phyloP scores from a whole-genome alignment of 176 grass and related monocot species.

The Zizania latifolia region DNA sequence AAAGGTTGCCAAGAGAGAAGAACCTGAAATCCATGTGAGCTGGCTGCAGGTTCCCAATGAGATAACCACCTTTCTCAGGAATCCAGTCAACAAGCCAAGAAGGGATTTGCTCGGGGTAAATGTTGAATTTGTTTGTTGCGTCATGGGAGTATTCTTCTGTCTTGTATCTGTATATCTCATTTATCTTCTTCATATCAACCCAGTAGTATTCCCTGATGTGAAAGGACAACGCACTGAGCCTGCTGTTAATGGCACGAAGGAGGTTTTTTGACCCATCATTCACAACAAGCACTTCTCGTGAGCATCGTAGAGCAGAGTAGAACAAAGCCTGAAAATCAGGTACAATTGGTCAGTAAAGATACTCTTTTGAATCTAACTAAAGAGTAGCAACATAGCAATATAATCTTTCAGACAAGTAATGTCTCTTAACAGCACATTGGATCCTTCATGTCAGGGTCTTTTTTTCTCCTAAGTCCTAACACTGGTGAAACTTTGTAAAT shows the following conservation, averaged over 20 bases:
- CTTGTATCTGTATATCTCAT: conserved; percentile 85
- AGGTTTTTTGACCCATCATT: conserved; percentile 56
- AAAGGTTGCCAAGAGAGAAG: conserved; percentile 78
- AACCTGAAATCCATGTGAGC: conserved; percentile 93
- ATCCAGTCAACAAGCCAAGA: conserved; percentile 83
- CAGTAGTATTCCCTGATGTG: conserved; percentile 83
- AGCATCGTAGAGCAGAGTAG: conserved; percentile 72
- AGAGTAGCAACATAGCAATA: background rate
- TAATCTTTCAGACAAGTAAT: background rate
- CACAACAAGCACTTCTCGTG: conserved; percentile 67
- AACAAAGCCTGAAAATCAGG: conserved; percentile 57
- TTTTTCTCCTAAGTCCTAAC: background rate
- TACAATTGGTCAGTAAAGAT: conserved; percentile 15
- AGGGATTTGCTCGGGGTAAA: conserved; percentile 84
- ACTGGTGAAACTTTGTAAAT: background rate
- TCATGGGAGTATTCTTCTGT: conserved; percentile 89
- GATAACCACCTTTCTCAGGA: conserved; percentile 76
- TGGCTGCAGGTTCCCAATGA: conserved; percentile 80
- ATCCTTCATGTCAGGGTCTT: background rate
- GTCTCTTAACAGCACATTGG: background rate
- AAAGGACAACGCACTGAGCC: conserved; percentile 78
- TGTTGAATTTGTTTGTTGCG: conserved; percentile 86
- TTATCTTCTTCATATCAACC: conserved; percentile 87
- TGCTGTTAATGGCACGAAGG: conserved; percentile 69
- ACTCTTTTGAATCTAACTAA: background rate